A percentile compares a stretch with the other conserved stretches of the same genome.
Conservation (phyloP, 2,329 filamentous ascomycete genomes). For the Penicillium expansum region DNA sequence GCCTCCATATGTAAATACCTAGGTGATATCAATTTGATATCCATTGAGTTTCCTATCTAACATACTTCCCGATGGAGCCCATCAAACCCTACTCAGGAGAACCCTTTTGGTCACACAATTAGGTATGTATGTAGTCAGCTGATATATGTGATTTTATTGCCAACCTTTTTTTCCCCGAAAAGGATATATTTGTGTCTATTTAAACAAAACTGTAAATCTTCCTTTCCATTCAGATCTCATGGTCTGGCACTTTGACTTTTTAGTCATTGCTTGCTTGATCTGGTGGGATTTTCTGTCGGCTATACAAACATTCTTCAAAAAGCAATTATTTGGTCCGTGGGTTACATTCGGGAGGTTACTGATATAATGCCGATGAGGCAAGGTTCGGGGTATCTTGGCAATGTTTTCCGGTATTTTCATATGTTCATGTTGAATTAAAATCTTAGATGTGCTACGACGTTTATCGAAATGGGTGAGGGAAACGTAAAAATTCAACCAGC, state of each 20-base stretch:
- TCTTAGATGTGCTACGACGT: not conserved
- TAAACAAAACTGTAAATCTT: not conserved
- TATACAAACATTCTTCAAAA: not conserved
- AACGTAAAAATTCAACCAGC: not conserved
- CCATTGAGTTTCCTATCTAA: not conserved
- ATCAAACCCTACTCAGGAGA: not conserved
- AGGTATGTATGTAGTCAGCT: not conserved
- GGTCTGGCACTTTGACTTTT: not conserved
- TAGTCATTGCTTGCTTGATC: too few relatives aligned
- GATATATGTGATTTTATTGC: not conserved
- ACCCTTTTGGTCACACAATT: not conserved
- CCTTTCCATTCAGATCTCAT: not conserved
- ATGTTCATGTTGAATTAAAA: not conserved
- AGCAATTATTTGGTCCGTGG: not conserved
- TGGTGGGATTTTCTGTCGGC: not conserved
- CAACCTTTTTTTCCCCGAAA: not conserved
- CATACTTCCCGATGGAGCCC: not conserved
- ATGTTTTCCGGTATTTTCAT: not conserved
- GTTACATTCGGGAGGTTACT: constrained; percentile 26
- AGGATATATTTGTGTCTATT: not conserved
- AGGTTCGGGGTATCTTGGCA: not conserved
- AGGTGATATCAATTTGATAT: not conserved
- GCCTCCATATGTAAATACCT: not conserved
- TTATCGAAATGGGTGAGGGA: not conserved
- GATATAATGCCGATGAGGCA: not conserved